Evolutionary conservation across 169 alveolate species (phyloP).

Genomic region (Cryptosporidium sp.): DNA sequence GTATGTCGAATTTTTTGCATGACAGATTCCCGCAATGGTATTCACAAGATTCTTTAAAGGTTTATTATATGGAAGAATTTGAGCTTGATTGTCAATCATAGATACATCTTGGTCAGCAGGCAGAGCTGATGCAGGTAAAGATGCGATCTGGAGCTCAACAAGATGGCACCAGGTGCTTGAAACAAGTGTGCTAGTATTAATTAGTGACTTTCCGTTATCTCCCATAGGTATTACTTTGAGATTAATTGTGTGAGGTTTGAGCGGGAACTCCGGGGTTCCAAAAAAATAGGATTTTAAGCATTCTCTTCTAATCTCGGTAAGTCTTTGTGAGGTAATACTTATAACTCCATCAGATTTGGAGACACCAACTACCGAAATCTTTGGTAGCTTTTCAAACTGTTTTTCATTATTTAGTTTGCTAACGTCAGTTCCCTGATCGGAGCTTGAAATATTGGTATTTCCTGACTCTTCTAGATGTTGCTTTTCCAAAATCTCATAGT

Average conservation of each 20-base stretch:
- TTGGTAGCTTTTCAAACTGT: constrained; percentile 14
- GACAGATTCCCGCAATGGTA: constrained; percentile 62
- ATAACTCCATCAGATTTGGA: constrained; percentile 73
- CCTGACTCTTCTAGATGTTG: background rate
- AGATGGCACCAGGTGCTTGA: constrained; percentile 75
- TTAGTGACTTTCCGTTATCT: constrained; percentile 46
- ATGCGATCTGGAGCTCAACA: constrained; percentile 61
- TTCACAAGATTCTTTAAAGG: constrained; percentile 49
- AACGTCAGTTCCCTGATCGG: background rate
- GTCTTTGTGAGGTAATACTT: constrained; percentile 70
- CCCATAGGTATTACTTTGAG: constrained; percentile 63
- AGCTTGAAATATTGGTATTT: background rate
- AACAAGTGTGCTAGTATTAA: constrained; percentile 25
- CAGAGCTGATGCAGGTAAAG: constrained; percentile 71
- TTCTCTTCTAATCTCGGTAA: constrained; percentile 58
- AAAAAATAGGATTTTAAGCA: constrained; percentile 60
- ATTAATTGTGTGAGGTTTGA: constrained; percentile 66
- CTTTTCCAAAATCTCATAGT: constrained; percentile 40
- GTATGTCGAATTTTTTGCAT: constrained; percentile 33
- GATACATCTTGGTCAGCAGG: constrained; percentile 76
- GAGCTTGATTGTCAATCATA: constrained; percentile 63
- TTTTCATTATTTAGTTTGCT: background rate
- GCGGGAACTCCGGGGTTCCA: constrained; percentile 68
- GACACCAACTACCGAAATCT: constrained; percentile 67
- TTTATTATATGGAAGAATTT: constrained; percentile 55